These are phyloP conservation scores for Hyaloscypha bicolor DNA, from an alignment of 495 filamentous ascomycete genomes.

Conservation along the genomic window DNA sequence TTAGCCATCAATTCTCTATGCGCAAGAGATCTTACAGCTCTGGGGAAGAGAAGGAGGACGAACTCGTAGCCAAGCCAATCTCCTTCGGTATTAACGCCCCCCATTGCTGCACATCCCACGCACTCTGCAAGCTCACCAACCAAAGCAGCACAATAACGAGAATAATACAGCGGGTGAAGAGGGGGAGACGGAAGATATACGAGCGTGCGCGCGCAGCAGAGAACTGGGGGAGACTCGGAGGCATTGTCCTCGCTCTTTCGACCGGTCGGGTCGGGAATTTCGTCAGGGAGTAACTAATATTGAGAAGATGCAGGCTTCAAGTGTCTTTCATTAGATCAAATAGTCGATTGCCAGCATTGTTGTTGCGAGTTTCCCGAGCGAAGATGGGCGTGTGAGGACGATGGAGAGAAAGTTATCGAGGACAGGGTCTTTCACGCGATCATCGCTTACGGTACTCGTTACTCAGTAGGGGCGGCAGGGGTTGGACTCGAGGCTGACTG, in stretches of 20 bases:
- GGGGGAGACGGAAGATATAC: constrained; percentile 82
- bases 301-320: neutral
- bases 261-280: neutral
- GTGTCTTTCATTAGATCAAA: neutral
- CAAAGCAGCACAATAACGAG: constrained; percentile 69
- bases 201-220: constrained; percentile 49
- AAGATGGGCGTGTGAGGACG: neutral
- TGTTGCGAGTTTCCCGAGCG: neutral
- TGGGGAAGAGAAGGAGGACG: constrained; percentile 37
- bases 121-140: constrained; percentile 62
- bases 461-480: neutral
- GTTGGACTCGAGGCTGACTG: constrained; percentile 4
- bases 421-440: neutral
- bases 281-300: neutral
- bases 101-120: constrained; percentile 72
- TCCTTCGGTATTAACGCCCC: constrained; percentile 77
- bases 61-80: constrained; percentile 74
- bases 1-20: constrained; percentile 4
- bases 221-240: constrained; percentile 46
- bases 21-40: neutral
- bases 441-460: neutral
- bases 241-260: constrained; percentile 22
- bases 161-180: constrained; percentile 79
- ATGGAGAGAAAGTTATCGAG: neutral
- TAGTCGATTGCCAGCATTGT: constrained; percentile 14